Conservation (phyloP, 148 eudicot genomes). For the Camellia japonica region DNA sequence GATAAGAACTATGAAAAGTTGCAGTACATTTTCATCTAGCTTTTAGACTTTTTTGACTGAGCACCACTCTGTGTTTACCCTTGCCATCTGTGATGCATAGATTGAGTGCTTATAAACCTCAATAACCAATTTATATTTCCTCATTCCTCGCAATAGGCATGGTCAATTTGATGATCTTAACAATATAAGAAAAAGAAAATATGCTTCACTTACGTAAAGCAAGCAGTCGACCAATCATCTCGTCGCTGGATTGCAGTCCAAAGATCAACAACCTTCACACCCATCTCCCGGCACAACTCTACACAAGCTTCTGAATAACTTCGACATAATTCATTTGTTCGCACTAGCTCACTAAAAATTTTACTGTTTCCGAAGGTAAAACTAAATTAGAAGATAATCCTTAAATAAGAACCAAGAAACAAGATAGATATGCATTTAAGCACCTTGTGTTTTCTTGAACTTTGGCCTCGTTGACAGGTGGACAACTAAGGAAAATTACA, state of each 20-base stretch:
- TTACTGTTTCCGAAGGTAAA: conserved; percentile 33
- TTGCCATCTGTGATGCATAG: too few relatives aligned
- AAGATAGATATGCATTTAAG: conserved; percentile 1
- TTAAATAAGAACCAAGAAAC: neutral
- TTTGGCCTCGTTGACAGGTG: conserved; percentile 80
- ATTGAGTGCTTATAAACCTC: neutral
- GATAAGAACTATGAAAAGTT: too few relatives aligned
- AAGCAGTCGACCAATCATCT: conserved; percentile 71
- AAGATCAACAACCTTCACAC: conserved; percentile 72
- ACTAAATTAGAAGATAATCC: conserved; percentile 20
- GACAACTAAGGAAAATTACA: conserved; percentile 27
- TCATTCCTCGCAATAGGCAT: neutral
- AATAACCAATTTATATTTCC: neutral
- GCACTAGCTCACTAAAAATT: conserved; percentile 52
- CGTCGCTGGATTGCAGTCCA: conserved; percentile 77
- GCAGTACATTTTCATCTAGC: too few relatives aligned
- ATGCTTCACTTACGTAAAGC: conserved; percentile 70
- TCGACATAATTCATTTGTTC: conserved; percentile 81
- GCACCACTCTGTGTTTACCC: too few relatives aligned
- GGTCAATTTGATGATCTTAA: neutral
- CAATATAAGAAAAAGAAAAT: neutral
- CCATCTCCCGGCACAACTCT: conserved; percentile 64
- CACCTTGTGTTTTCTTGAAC: conserved; percentile 60
- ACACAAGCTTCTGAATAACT: conserved; percentile 83
- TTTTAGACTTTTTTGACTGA: too few relatives aligned